phyloP scores from a whole-genome alignment of 2,329 filamentous ascomycete species.

The Diatrype stigma region DNA sequence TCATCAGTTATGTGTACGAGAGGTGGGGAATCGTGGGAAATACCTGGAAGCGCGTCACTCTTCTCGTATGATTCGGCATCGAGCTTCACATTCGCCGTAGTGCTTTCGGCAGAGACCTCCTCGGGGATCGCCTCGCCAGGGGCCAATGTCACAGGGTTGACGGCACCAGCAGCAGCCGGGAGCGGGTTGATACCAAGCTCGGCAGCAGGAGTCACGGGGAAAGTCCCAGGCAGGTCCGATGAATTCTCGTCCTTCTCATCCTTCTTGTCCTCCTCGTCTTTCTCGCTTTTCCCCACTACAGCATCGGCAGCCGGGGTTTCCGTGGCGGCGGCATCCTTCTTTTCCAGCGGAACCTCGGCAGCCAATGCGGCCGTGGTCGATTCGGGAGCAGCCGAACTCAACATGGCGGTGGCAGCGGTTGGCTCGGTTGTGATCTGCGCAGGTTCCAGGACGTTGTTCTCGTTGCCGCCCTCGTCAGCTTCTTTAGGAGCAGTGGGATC shows the following conservation, averaged over 20 bases:
- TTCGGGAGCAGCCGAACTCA: slow-evolving; percentile 65
- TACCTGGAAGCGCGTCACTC: slow-evolving; percentile 59
- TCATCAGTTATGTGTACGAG: slow-evolving; percentile 4
- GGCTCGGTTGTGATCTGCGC: slow-evolving; percentile 58
- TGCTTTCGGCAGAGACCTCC: slow-evolving; percentile 61
- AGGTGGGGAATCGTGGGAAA: slow-evolving; percentile 5
- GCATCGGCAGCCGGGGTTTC: neutral
- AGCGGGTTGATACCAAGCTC: slow-evolving; percentile 55
- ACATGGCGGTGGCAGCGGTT: slow-evolving; percentile 46
- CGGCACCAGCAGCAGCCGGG: slow-evolving; percentile 56
- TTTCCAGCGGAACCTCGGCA: slow-evolving; percentile 59
- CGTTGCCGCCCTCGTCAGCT: slow-evolving; percentile 75
- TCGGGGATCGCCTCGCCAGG: slow-evolving; percentile 81
- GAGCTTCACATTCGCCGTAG: slow-evolving; percentile 67
- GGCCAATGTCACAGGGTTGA: slow-evolving; percentile 76
- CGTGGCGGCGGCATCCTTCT: slow-evolving; percentile 20
- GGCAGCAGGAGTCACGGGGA: slow-evolving; percentile 65
- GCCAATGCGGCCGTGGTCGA: slow-evolving; percentile 70
- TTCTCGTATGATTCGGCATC: slow-evolving; percentile 87
- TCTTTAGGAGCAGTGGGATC: slow-evolving; percentile 79
- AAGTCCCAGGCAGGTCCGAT: slow-evolving; percentile 60
- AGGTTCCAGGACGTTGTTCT: slow-evolving; percentile 86
- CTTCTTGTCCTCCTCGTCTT: slow-evolving; percentile 12
- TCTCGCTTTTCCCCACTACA: slow-evolving; percentile 11
- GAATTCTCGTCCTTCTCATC: slow-evolving; percentile 22